Conservation (phyloP, 495 filamentous ascomycete genomes). For the Glutinoglossum americanum region DNA sequence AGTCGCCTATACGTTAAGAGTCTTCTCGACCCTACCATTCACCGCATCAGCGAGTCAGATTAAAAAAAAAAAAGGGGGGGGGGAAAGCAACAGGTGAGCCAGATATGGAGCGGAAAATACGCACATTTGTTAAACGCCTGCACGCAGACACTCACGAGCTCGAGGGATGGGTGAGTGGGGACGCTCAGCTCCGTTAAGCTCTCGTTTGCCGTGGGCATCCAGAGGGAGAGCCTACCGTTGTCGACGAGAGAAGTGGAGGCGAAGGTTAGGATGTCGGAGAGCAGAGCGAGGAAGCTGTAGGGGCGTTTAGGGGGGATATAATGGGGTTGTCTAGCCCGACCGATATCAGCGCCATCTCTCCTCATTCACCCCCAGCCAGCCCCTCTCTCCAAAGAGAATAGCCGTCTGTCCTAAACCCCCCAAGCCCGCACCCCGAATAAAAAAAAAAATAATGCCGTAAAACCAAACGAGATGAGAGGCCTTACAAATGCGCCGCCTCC, state of each 20-base stretch:
- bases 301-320: constrained; percentile 79
- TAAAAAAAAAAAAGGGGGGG: not conserved
- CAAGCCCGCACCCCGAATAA: too few species aligned
- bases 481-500: constrained; percentile 42
- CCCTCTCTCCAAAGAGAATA: not conserved
- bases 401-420: too few species aligned
- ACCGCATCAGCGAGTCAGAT: not conserved
- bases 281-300: constrained; percentile 76
- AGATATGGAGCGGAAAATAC: too few species aligned
- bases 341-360: not conserved
- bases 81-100: not conserved
- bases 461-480: not conserved
- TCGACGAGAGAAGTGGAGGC: constrained; percentile 59
- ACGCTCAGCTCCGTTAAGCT: constrained; percentile 40
- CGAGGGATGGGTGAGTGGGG: constrained; percentile 55
- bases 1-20: constrained; percentile 68
- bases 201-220: constrained; percentile 91
- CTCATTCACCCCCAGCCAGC: not conserved
- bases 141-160: constrained; percentile 56
- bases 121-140: constrained; percentile 78
- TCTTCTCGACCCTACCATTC: constrained; percentile 48
- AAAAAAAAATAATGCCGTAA: too few species aligned
- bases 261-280: constrained; percentile 75
- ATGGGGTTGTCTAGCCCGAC: constrained; percentile 31
- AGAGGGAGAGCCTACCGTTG: constrained; percentile 64